These are phyloP conservation scores for Madurella fahalii DNA, from an alignment of 2,329 filamentous ascomycete species.

Conservation along the genomic window DNA sequence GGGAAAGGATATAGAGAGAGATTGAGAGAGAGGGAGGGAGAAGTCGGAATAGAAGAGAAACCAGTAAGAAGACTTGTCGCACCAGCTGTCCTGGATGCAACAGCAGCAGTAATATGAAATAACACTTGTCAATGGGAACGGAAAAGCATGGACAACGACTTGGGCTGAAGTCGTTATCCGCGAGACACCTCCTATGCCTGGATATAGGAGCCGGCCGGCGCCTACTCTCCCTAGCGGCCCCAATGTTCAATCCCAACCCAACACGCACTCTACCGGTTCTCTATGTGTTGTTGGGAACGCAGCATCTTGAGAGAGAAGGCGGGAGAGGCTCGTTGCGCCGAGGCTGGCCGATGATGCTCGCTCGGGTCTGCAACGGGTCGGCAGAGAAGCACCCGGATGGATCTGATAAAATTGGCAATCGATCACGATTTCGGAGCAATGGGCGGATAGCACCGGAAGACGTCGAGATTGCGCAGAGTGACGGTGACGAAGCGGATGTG, in stretches of 20 bases:
- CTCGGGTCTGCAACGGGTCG: neutral
- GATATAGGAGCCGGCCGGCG: constrained; percentile 6
- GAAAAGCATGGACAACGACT: constrained; percentile 16
- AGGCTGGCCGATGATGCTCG: neutral
- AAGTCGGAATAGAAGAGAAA: constrained; percentile 1
- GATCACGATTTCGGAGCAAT: neutral
- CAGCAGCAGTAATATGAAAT: constrained; percentile 7
- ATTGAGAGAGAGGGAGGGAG: neutral
- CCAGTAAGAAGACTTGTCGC: constrained; percentile 8
- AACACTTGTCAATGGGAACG: constrained; percentile 28
- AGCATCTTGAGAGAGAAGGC: neutral
- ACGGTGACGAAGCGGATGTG: neutral
- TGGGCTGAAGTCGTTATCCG: constrained; percentile 9
- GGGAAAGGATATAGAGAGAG: no score
- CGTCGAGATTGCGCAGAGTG: neutral
- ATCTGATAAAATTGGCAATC: neutral
- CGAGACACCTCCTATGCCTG: constrained; percentile 12
- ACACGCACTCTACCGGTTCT: neutral
- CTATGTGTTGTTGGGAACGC: neutral
- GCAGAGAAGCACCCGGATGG: neutral
- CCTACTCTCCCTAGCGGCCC: neutral
- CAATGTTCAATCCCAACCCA: neutral
- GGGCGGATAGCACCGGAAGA: neutral
- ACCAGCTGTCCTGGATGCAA: neutral
- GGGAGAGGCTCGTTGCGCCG: neutral